Base-by-base conservation (phyloP, 2,329 filamentous ascomycete species). In the Pseudogymnoascus sp. region DNA sequence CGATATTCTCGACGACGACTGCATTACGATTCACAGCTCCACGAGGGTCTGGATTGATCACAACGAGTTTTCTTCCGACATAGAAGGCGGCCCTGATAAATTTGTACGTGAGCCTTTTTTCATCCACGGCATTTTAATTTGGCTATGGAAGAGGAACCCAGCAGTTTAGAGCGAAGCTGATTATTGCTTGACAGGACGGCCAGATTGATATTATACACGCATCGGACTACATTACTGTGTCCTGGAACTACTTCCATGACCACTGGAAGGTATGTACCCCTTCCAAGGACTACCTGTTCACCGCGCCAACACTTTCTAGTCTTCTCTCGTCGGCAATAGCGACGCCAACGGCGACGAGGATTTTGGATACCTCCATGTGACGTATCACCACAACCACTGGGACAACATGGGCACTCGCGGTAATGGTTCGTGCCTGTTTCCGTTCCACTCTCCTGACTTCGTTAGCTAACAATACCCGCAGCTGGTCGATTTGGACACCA, bases 41-140 rank as follows among this genome's bases (percentile, higher is more conserved):
- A 75, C 69, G 4, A 80, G 80, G 60, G 75, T 85, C 28, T 79
- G 77, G 77, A 68, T 79, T 47, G 77, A 78, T 37, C 77, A 79
- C 62, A 65, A 62, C 59, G 76, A 78, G 57, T 70, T 79, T n/a
- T 72, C 68, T 25, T 71, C 71, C 2, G 68, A 72, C 6, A 62
- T 73, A 0, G 65, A 53, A 15, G 71, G 71, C 6, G 74, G 73
- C 37, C 79, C 78, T 65, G 76, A 78, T 53, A 68, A 69, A 57
- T 66, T 18, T 53, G 47, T 53, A 33, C 2, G 47, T 6, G 9
- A 12, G 11, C n/a, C 47, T 53, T 53, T 53, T 8, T 18, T 9
- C 12, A 20, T 9, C 15, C 8, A 53, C 5, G 25, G 47, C 28
- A 50, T 50, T 50, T 5, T 14, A 28, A 50, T 41, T 28, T 11